Evolutionary conservation across 73 alveolate genomes (phyloP).

Genomic region (Paramecium caudatum): DNA sequence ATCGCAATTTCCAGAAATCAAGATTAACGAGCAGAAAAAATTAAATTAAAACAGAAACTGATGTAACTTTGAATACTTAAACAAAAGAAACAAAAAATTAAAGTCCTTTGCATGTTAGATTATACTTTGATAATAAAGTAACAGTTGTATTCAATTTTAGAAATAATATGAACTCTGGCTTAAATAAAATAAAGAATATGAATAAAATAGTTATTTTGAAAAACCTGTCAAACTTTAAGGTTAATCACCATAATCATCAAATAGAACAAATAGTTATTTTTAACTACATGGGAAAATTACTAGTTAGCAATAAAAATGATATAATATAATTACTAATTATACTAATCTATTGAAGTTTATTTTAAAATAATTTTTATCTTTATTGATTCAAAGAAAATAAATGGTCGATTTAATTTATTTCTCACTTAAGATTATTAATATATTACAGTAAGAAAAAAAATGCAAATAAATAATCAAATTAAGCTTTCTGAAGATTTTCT

Average conservation of each 20-base stretch:
- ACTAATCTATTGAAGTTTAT: no score
- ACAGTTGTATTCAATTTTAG: background rate
- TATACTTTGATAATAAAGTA: constrained; percentile 37
- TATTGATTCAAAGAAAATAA: no score
- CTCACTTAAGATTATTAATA: no score
- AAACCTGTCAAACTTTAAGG: background rate
- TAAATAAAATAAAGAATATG: constrained; percentile 24
- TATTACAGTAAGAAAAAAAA: no score
- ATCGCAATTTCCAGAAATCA: background rate
- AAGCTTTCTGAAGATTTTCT: constrained; percentile 16
- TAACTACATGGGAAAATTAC: constrained; percentile 6
- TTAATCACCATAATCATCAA: background rate
- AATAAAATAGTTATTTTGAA: background rate
- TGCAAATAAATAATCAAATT: background rate
- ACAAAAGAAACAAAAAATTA: background rate
- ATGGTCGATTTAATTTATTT: no score
- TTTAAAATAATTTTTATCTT: no score
- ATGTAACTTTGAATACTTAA: background rate
- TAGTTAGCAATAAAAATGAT: no score
- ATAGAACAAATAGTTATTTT: background rate
- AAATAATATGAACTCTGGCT: constrained; percentile 31
- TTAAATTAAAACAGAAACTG: background rate
- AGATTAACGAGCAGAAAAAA: background rate
- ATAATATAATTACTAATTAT: no score
- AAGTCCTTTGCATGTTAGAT: no score